These are phyloP conservation scores for Pichia sp. DNA, from an alignment of 1,139 yeast genomes.

Conservation along the genomic window DNA sequence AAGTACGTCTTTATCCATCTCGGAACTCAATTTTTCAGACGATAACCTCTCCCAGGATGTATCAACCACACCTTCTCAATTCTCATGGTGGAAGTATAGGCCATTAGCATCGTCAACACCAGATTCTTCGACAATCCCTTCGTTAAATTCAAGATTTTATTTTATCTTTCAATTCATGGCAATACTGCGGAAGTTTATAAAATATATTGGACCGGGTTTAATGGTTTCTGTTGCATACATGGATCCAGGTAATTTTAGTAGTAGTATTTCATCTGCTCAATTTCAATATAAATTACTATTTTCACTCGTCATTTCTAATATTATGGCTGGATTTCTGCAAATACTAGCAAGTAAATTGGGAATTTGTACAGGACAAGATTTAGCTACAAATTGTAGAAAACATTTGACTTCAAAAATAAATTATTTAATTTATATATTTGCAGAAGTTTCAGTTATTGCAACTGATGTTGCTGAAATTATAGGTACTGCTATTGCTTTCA, in stretches of 20 bases:
- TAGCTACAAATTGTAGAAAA: conserved; percentile 79
- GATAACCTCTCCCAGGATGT: neutral
- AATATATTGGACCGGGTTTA: conserved; percentile 85
- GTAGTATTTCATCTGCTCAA: conserved; percentile 79
- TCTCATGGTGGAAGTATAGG: neutral
- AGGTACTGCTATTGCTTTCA: conserved; percentile 86
- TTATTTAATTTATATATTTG: conserved; percentile 57
- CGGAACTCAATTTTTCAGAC: neutral
- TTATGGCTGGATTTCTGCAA: conserved; percentile 84
- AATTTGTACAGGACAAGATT: conserved; percentile 82
- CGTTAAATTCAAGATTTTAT: neutral
- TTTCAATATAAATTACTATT: conserved; percentile 79
- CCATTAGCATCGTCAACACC: neutral
- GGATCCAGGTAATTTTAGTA: conserved; percentile 97
- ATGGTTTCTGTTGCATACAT: conserved; percentile 94
- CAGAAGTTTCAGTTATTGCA: conserved; percentile 85
- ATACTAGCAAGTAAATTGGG: conserved; percentile 80
- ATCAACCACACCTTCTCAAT: neutral
- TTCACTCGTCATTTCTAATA: conserved; percentile 71
- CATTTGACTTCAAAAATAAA: conserved; percentile 63
- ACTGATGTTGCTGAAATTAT: conserved; percentile 93
- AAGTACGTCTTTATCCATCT: neutral
- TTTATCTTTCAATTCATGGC: neutral
- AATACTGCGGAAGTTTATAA: conserved; percentile 43
- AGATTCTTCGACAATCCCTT: neutral